Conservation (phyloP, 2,329 filamentous ascomycete genomes). For the Hypomyces rosellus region DNA sequence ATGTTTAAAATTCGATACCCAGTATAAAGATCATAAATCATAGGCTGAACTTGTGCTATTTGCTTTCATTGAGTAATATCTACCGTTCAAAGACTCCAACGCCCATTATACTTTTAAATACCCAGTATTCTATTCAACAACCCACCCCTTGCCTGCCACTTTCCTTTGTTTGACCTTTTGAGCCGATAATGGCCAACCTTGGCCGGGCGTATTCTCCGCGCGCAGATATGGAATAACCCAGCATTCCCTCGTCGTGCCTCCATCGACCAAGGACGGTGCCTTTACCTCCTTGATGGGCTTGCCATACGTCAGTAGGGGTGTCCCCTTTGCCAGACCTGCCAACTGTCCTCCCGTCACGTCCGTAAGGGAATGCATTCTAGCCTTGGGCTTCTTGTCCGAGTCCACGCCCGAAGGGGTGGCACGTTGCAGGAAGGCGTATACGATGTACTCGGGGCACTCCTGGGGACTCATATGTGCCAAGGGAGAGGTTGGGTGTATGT, state of each 20-base stretch:
- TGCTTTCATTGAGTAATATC: background rate
- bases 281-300: conserved; percentile 85
- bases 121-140: conserved; percentile 47
- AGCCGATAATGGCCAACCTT: conserved; percentile 81
- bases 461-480: conserved; percentile 62
- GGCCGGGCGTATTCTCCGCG: conserved; percentile 58
- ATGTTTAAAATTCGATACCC: conserved; percentile 9
- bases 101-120: background rate
- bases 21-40: background rate
- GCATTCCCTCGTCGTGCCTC: conserved; percentile 56
- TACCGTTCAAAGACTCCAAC: background rate
- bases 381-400: conserved; percentile 57
- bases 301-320: conserved; percentile 74
- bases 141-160: conserved; percentile 67
- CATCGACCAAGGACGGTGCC: conserved; percentile 31
- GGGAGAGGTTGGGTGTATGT: conserved; percentile 78
- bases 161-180: conserved; percentile 77
- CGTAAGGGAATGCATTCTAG: conserved; percentile 83
- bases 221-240: conserved; percentile 76
- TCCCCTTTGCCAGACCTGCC: conserved; percentile 72
- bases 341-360: conserved; percentile 71
- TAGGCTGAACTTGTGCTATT: background rate
- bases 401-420: conserved; percentile 46
- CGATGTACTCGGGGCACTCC: conserved; percentile 79
- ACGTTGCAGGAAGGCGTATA: conserved; percentile 82